Percentiles rank a stretch among this genome's conserved stretches.
These are phyloP conservation scores for Yamadazyma akitaensis DNA, from an alignment of 805 yeast species.

Conservation along the genomic window DNA sequence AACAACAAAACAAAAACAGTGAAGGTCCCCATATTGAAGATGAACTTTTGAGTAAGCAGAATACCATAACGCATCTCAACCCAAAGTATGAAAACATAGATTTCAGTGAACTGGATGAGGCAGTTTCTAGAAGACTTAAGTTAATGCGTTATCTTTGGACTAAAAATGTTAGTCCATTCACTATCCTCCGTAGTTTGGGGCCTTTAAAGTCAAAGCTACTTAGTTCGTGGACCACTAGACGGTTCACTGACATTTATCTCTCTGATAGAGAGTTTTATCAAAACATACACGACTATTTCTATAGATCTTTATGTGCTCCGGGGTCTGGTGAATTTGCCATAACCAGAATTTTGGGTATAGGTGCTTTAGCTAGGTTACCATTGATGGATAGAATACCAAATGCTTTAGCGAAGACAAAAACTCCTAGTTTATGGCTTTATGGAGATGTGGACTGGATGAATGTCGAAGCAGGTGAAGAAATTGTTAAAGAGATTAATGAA, in stretches of 20 bases:
- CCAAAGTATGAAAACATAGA: slow-evolving; percentile 12
- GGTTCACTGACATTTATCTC: slow-evolving; percentile 41
- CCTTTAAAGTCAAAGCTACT: slow-evolving; percentile 53
- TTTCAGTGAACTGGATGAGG: slow-evolving; percentile 11
- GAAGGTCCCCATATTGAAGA: slow-evolving; percentile 13
- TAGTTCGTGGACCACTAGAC: slow-evolving; percentile 50
- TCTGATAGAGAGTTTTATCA: slow-evolving; percentile 27
- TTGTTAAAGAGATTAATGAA: slow-evolving; percentile 30
- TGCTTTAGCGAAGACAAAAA: slow-evolving; percentile 34
- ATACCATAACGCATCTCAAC: slow-evolving; percentile 14
- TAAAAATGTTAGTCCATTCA: slow-evolving; percentile 52
- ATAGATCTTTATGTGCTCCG: slow-evolving; percentile 48
- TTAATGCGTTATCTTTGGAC: slow-evolving; percentile 49
- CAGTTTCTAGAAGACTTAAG: slow-evolving; percentile 21
- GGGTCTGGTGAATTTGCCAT: slow-evolving; percentile 67
- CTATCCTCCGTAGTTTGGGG: slow-evolving; percentile 47
- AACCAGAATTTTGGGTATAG: slow-evolving; percentile 57
- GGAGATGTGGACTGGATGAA: slow-evolving; percentile 77
- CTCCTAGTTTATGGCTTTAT: slow-evolving; percentile 57
- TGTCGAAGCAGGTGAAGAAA: slow-evolving; percentile 52
- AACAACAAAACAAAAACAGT: slow-evolving; percentile 16
- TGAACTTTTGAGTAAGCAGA: slow-evolving; percentile 12
- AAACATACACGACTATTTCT: slow-evolving; percentile 52
- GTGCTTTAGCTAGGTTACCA: slow-evolving; percentile 57
- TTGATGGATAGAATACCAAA: slow-evolving; percentile 49